These are phyloP conservation scores for Fraxinus sp. DNA, from an alignment of 305 asterid species.

Conservation along the genomic window DNA sequence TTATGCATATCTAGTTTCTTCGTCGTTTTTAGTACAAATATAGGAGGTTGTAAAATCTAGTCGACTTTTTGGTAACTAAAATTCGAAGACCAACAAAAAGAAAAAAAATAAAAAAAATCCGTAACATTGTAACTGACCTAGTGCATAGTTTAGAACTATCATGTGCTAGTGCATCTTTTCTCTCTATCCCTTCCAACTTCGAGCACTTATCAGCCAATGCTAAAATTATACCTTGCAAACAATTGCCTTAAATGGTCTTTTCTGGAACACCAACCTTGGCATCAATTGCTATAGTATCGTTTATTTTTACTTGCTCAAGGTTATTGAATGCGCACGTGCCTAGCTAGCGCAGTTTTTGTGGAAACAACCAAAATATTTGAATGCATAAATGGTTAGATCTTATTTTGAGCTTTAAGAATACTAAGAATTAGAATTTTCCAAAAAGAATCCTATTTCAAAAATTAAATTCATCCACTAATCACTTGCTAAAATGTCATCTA, in stretches of 20 bases:
- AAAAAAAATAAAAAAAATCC: too few relatives aligned
- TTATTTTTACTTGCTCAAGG: background rate
- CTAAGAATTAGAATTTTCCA: too few relatives aligned
- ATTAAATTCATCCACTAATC: background rate
- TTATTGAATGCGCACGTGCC: background rate
- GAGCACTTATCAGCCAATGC: conserved; percentile 82
- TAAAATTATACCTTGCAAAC: conserved; percentile 67
- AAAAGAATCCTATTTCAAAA: too few relatives aligned
- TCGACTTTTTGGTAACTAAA: background rate
- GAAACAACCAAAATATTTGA: background rate
- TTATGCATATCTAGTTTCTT: too few relatives aligned
- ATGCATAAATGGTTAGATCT: background rate
- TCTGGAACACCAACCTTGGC: conserved; percentile 25
- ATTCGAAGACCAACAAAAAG: background rate
- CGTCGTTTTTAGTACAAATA: too few relatives aligned
- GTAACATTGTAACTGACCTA: too few relatives aligned
- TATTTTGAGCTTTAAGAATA: background rate
- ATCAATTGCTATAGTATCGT: too few relatives aligned
- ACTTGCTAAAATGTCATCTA: background rate
- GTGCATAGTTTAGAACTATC: conserved; percentile 34
- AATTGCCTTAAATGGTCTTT: conserved; percentile 49
- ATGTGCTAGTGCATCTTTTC: conserved; percentile 49
- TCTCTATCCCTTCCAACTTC: conserved; percentile 42
- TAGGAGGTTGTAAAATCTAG: background rate
- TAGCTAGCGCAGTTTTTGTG: background rate